Evolutionary conservation across 345 rosid species (phyloP).

Genomic region (Boechera retrofracta): DNA sequence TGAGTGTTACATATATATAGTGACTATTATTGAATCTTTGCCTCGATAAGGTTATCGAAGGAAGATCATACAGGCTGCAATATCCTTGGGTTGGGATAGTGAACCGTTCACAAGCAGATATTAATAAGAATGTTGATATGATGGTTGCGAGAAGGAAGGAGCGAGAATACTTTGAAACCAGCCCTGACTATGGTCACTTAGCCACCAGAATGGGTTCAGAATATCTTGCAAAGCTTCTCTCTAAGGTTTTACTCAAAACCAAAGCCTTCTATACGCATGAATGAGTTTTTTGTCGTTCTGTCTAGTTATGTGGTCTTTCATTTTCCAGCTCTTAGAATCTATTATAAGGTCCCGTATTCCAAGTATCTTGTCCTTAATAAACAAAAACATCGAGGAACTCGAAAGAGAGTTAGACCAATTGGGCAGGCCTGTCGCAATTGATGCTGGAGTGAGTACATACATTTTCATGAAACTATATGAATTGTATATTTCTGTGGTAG

Average conservation of each 20-base stretch:
- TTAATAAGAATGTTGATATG: constrained; percentile 88
- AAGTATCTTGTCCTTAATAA: constrained; percentile 73
- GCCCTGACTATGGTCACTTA: constrained; percentile 90
- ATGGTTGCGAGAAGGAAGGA: constrained; percentile 84
- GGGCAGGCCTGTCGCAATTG: constrained; percentile 87
- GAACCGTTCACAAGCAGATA: constrained; percentile 96
- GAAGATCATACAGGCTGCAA: constrained; percentile 79
- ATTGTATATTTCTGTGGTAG: not conserved
- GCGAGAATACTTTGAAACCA: constrained; percentile 83
- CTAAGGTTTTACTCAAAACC: constrained; percentile 62
- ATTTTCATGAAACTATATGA: not conserved
- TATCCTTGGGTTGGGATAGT: constrained; percentile 97
- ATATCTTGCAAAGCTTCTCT: constrained; percentile 90
- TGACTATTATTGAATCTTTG: constrained; percentile 7
- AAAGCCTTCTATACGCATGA: not conserved
- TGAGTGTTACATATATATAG: not conserved
- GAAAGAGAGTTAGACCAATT: constrained; percentile 88
- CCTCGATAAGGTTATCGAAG: constrained; percentile 73
- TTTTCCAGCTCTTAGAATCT: constrained; percentile 82
- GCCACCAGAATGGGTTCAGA: constrained; percentile 92
- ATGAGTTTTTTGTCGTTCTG: constrained; percentile 4
- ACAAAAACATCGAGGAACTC: constrained; percentile 82
- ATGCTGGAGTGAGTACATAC: constrained; percentile 77
- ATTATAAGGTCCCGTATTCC: constrained; percentile 86
- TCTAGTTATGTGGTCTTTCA: constrained; percentile 17